These are phyloP conservation scores for Strombidium stylifer DNA, from an alignment of 73 alveolate genomes.

Conservation along the genomic window DNA sequence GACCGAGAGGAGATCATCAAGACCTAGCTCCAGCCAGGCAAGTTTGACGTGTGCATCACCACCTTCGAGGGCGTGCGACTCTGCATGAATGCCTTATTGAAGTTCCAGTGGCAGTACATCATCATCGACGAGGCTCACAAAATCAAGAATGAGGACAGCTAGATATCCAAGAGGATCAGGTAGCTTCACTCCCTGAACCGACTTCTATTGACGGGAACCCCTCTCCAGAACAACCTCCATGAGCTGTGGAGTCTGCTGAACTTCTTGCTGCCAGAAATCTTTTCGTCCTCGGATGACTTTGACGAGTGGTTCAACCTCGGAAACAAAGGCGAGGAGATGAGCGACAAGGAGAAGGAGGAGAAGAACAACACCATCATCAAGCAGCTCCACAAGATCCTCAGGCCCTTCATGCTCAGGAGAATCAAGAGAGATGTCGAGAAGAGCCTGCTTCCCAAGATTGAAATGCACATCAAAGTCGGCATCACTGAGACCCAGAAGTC, in stretches of 20 bases:
- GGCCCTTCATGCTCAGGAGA: constrained; percentile 96
- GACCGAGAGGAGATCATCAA: constrained; percentile 92
- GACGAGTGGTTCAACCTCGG: constrained; percentile 87
- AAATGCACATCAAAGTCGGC: constrained; percentile 87
- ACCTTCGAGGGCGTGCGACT: constrained; percentile 96
- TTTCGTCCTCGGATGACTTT: constrained; percentile 84
- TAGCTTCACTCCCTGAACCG: constrained; percentile 85
- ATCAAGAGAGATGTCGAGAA: constrained; percentile 97
- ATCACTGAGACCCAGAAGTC: constrained; percentile 81
- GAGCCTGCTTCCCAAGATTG: constrained; percentile 94
- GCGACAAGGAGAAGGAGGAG: constrained; percentile 88
- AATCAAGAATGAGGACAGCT: constrained; percentile 92
- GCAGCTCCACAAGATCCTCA: constrained; percentile 89
- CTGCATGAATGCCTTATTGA: constrained; percentile 80
- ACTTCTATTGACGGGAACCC: constrained; percentile 95
- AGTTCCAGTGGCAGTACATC: constrained; percentile 92
- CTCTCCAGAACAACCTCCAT: constrained; percentile 96
- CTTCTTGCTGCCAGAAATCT: constrained; percentile 96
- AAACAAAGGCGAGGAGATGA: constrained; percentile 23
- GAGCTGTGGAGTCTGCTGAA: constrained; percentile 97
- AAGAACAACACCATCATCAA: constrained; percentile 89
- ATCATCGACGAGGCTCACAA: constrained; percentile 98
- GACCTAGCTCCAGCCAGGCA: constrained; percentile 75
- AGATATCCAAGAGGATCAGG: constrained; percentile 74
- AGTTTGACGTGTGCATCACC: constrained; percentile 95